Conservation (phyloP, 2,329 filamentous ascomycete genomes). For the Massarina eburnea region DNA sequence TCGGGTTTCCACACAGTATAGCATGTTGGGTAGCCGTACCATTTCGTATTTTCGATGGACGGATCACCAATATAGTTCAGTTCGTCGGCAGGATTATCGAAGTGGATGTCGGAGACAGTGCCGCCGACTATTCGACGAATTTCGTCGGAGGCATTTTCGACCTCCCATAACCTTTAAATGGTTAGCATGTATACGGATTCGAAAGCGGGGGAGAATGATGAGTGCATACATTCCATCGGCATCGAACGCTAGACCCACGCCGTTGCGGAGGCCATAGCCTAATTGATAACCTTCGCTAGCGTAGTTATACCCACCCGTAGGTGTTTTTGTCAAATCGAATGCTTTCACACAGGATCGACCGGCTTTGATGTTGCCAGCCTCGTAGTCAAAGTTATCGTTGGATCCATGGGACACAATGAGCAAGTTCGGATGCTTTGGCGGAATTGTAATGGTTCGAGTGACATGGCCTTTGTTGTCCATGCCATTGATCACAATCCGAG, state of each 20-base stretch:
- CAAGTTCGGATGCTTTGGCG: slow-evolving; percentile 40
- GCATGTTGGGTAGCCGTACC: slow-evolving; percentile 71
- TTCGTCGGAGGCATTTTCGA: slow-evolving; percentile 70
- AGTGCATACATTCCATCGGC: slow-evolving; percentile 49
- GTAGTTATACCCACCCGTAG: slow-evolving; percentile 40
- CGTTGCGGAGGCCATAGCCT: slow-evolving; percentile 71
- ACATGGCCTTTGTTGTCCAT: slow-evolving; percentile 32
- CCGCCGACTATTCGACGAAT: slow-evolving; percentile 54
- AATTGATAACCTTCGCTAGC: slow-evolving; percentile 53
- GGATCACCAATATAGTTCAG: slow-evolving; percentile 67
- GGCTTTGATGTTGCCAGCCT: slow-evolving; percentile 52
- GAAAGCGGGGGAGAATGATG: background rate
- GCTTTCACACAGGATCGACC: slow-evolving; percentile 66
- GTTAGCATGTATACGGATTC: background rate
- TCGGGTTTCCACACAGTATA: slow-evolving; percentile 59
- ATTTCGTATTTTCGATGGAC: slow-evolving; percentile 45
- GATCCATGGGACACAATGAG: slow-evolving; percentile 69
- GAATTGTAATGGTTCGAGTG: slow-evolving; percentile 26
- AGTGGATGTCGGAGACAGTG: slow-evolving; percentile 59
- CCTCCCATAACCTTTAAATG: slow-evolving; percentile 43
- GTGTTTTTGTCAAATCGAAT: slow-evolving; percentile 50
- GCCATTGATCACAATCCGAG: slow-evolving; percentile 21
- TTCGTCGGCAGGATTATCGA: slow-evolving; percentile 71
- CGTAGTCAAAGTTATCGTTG: slow-evolving; percentile 60
- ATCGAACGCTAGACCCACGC: slow-evolving; percentile 65